Evolutionary conservation across 129 eudicot species (phyloP).

Genomic region (Tanacetum coccineum): DNA sequence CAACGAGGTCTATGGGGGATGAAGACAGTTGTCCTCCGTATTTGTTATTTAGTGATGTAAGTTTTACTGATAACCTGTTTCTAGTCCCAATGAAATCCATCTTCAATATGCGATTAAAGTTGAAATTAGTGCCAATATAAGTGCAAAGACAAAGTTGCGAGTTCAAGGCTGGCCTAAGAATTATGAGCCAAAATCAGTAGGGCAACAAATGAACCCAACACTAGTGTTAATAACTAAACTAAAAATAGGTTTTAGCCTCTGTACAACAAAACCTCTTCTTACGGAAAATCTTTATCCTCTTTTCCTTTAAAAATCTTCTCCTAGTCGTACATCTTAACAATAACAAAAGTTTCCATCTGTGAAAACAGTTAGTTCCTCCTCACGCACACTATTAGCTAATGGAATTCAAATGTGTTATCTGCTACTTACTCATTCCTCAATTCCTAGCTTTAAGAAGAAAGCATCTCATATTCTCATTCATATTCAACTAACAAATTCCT

Average conservation of each 20-base stretch:
- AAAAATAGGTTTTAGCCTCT: background rate
- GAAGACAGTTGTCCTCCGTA: conserved; percentile 3
- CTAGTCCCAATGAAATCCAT: background rate
- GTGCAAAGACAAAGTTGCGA: background rate
- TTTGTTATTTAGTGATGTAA: conserved; percentile 4
- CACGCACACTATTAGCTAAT: too few species aligned
- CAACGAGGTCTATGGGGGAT: background rate
- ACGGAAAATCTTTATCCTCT: too few species aligned
- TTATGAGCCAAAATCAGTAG: background rate
- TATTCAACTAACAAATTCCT: too few species aligned
- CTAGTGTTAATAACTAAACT: conserved; percentile 1
- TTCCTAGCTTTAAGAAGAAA: too few species aligned
- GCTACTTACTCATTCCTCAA: too few species aligned
- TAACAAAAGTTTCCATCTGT: too few species aligned
- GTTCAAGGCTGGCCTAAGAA: background rate
- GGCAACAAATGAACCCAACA: background rate
- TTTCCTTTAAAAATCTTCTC: too few species aligned
- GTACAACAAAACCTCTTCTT: background rate
- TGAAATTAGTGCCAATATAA: conserved; percentile 4
- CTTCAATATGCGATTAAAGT: conserved; percentile 4
- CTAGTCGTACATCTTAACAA: too few species aligned
- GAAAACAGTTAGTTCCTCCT: too few species aligned
- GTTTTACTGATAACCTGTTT: background rate
- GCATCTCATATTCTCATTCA: too few species aligned
- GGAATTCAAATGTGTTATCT: too few species aligned